Conservation (phyloP, 768 basidiomycete genomes). For the Lactarius hatsudake region DNA sequence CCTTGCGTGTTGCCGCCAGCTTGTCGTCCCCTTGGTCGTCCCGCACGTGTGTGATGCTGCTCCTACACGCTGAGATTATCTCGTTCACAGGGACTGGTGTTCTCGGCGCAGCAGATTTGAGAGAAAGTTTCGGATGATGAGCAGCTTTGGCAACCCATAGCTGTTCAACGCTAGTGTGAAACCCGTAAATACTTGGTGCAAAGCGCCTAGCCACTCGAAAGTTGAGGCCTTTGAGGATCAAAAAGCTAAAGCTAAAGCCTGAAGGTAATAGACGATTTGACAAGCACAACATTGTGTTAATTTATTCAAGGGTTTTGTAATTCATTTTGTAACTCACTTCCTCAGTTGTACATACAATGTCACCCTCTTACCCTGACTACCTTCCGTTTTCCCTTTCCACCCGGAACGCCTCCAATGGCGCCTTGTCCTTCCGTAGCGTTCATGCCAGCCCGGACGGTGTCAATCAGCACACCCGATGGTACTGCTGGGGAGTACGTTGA, state of each 20-base stretch:
- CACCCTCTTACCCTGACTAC: slow-evolving; percentile 25
- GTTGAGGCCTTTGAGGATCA: background rate
- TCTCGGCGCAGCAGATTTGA: background rate
- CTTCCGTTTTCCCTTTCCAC: slow-evolving; percentile 29
- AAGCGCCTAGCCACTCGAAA: background rate
- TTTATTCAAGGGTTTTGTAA: slow-evolving; percentile 14
- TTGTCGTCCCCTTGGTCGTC: too few species aligned
- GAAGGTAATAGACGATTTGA: background rate
- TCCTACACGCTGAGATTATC: background rate
- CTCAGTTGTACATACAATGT: slow-evolving; percentile 1
- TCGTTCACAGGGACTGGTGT: background rate
- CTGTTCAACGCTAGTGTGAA: background rate
- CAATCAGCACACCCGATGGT: slow-evolving; percentile 25
- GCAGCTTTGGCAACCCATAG: background rate
- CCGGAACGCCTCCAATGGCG: slow-evolving; percentile 11
- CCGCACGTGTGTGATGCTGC: background rate
- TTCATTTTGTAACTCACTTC: slow-evolving; percentile 8
- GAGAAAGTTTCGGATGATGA: background rate
- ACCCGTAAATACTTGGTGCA: background rate
- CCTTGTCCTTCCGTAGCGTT: slow-evolving; percentile 23
- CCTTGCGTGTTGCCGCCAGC: background rate
- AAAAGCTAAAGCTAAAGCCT: background rate
- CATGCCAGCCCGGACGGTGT: slow-evolving; percentile 28
- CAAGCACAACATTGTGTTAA: slow-evolving; percentile 10
- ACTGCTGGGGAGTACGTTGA: slow-evolving; percentile 26